Conservation (phyloP, 148 eudicot genomes). For the Diospyros lotus region DNA sequence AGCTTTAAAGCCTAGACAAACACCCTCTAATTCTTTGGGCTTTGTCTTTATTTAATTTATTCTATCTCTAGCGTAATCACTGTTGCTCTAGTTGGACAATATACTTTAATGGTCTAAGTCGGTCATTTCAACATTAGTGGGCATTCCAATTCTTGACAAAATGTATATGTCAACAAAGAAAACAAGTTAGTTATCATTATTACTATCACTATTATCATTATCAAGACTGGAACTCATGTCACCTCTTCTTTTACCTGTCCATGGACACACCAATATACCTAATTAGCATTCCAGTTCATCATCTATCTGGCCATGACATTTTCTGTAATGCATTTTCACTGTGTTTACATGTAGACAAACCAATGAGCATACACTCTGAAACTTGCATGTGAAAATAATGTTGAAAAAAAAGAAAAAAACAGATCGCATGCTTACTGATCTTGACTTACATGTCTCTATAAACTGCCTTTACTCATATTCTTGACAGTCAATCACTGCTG, state of each 20-base stretch:
- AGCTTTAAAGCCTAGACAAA: no score
- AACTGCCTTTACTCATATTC: conserved; percentile 16
- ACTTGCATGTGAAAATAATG: conserved; percentile 2
- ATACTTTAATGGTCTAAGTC: neutral
- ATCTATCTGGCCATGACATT: neutral
- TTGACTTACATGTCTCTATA: neutral
- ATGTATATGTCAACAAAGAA: neutral
- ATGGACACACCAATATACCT: neutral
- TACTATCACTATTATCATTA: neutral
- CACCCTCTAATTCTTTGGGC: no score
- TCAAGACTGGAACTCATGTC: neutral
- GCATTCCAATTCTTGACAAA: no score
- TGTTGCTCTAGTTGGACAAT: neutral
- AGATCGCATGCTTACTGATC: neutral
- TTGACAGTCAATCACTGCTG: conserved; percentile 82
- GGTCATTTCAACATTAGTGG: neutral
- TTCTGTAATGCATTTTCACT: neutral
- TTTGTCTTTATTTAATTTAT: neutral
- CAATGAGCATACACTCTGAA: neutral
- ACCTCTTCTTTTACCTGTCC: neutral
- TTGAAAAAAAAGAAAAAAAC: neutral
- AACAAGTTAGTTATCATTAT: neutral
- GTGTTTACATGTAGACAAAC: neutral
- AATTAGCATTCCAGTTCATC: neutral
- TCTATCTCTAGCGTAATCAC: neutral